Evolutionary conservation across 345 rosid species (phyloP).

Genomic region (Citrus hindsii): DNA sequence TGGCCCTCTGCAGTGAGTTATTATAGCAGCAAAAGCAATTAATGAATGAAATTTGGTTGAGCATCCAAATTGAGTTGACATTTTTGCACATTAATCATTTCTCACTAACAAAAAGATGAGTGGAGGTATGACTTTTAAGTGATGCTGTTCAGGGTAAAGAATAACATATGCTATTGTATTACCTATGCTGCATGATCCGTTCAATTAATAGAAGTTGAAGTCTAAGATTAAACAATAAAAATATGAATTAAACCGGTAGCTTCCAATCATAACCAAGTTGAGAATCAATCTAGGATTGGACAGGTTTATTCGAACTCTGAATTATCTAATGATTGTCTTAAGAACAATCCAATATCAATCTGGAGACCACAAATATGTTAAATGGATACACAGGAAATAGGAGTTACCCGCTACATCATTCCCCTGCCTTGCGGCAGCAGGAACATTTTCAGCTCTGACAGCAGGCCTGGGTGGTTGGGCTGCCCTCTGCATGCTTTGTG

Average conservation of each 20-base stretch:
- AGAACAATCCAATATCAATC: background rate
- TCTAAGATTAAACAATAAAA: background rate
- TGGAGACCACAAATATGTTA: background rate
- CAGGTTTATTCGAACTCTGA: background rate
- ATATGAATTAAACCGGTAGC: background rate
- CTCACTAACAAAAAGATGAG: background rate
- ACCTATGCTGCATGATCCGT: background rate
- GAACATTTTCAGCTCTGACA: slow-evolving; percentile 62
- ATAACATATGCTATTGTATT: background rate
- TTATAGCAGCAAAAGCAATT: background rate
- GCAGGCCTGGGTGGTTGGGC: slow-evolving; percentile 85
- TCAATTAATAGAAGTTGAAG: background rate
- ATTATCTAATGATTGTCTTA: background rate
- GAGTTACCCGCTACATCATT: slow-evolving; percentile 61
- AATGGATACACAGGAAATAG: background rate
- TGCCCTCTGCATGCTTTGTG: slow-evolving; percentile 98
- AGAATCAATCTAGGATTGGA: background rate
- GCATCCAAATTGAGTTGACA: background rate
- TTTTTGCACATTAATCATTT: background rate
- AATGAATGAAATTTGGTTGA: background rate
- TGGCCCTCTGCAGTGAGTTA: slow-evolving; percentile 49
- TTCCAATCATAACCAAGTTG: background rate
- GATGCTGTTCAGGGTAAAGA: background rate
- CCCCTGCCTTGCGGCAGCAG: slow-evolving; percentile 59
- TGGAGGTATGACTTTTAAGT: background rate